These are phyloP conservation scores for Yarrowia sp. DNA, from an alignment of 805 yeast genomes.

Conservation along the genomic window DNA sequence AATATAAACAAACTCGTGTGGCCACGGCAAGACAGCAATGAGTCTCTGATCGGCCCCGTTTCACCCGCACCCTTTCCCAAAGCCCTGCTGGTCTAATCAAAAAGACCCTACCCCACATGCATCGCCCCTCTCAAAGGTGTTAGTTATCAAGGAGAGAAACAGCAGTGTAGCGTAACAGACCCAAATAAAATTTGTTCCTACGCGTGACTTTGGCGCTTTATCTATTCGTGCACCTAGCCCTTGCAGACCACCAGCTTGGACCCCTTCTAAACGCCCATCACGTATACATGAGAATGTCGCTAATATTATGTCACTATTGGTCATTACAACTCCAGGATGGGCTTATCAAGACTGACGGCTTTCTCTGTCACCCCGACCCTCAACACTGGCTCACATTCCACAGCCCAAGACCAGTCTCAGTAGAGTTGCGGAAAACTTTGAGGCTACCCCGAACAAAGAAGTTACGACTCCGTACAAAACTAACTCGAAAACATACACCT, in stretches of 20 bases:
- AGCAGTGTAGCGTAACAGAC: background rate
- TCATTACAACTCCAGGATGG: too few species aligned
- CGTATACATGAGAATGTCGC: background rate
- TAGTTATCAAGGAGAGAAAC: conserved; percentile 5
- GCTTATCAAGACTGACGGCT: too few species aligned
- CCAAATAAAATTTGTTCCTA: conserved; percentile 13
- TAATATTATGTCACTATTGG: background rate
- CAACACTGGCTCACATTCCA: conserved; percentile 11
- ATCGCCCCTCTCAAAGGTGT: background rate
- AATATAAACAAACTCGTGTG: conserved; percentile 19
- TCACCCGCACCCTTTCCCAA: background rate
- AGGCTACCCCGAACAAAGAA: conserved; percentile 26
- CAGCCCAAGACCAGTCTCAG: conserved; percentile 24
- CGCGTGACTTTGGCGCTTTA: conserved; percentile 39
- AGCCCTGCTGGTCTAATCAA: conserved; percentile 1
- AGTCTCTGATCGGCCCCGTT: background rate
- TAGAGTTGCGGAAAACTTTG: conserved; percentile 21
- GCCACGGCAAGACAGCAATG: background rate
- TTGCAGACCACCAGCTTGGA: conserved; percentile 22
- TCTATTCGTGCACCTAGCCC: conserved; percentile 30
- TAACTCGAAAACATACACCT: conserved; percentile 2
- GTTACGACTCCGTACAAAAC: conserved; percentile 1
- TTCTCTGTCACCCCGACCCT: too few species aligned
- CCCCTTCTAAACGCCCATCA: background rate
- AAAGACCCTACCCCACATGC: conserved; percentile 6